Percentiles rank a stretch among this genome's conserved stretches.
Evolutionary conservation across 257 asterid species (phyloP).

Genomic region (Penstemon newberryi): DNA sequence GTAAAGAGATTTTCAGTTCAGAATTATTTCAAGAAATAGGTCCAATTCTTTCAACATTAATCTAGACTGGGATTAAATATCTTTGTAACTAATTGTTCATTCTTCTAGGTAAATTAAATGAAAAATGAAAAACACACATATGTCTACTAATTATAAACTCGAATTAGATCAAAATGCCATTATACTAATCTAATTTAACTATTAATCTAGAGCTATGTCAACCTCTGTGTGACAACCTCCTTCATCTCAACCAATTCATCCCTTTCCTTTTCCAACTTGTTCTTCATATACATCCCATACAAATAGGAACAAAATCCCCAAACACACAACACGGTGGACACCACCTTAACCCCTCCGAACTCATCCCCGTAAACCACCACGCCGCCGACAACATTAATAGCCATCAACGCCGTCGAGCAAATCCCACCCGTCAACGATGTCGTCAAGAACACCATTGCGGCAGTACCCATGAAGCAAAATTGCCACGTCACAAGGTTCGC

Average conservation of each 20-base stretch:
- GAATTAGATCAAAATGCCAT: no score
- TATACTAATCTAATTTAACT: no score
- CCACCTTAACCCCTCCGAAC: constrained; percentile 53
- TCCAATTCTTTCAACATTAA: no score
- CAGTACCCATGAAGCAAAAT: constrained; percentile 71
- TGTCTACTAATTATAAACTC: no score
- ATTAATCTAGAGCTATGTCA: no score
- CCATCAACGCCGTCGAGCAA: constrained; percentile 74
- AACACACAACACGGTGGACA: constrained; percentile 54
- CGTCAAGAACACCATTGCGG: constrained; percentile 76
- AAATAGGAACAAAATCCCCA: constrained; percentile 73
- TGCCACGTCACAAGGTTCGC: constrained; percentile 55
- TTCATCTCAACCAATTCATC: constrained; percentile 19
- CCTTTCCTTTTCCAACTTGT: background rate
- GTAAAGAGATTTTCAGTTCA: no score
- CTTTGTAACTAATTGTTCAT: no score
- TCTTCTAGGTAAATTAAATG: no score
- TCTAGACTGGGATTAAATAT: no score
- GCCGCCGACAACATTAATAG: constrained; percentile 56
- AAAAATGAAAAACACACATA: no score
- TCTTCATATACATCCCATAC: constrained; percentile 47
- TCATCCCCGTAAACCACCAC: constrained; percentile 58
- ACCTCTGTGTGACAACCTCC: background rate
- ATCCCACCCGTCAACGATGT: constrained; percentile 70
- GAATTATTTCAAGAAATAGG: no score